Evolutionary conservation across 768 basidiomycete species (phyloP).

Genomic region (Suillus cothurnatus): DNA sequence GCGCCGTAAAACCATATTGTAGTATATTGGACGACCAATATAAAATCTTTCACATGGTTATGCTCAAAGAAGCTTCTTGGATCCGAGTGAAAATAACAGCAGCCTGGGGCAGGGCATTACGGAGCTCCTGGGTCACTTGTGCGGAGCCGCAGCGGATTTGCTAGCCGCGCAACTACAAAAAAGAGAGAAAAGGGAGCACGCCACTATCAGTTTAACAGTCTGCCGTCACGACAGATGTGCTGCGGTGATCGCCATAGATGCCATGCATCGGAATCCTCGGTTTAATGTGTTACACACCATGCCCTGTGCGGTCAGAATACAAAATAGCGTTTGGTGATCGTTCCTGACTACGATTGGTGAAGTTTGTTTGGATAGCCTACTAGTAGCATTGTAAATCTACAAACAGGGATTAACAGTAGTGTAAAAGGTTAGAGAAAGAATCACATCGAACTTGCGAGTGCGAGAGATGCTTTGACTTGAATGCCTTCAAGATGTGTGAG

Average conservation of each 20-base stretch:
- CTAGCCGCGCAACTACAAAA: not conserved
- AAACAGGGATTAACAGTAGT: not conserved
- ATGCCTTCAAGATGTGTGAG: not conserved
- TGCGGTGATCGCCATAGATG: not conserved
- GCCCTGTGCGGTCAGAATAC: not conserved
- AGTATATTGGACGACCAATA: not conserved
- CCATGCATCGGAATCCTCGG: no score
- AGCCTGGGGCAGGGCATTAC: not conserved
- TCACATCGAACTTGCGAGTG: not conserved
- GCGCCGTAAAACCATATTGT: not conserved
- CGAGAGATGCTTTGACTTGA: not conserved
- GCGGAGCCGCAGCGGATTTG: conserved; percentile 2
- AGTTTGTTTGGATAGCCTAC: not conserved
- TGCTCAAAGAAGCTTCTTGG: not conserved
- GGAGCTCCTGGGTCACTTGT: not conserved
- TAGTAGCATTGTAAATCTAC: not conserved
- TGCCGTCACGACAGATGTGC: not conserved
- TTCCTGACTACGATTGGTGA: not conserved
- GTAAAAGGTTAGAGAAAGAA: not conserved
- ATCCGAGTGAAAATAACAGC: not conserved
- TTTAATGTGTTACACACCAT: not conserved
- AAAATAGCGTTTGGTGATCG: conserved; percentile 5
- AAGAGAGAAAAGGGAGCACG: not conserved
- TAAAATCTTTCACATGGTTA: not conserved
- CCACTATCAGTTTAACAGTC: not conserved